Base-by-base conservation (phyloP, 306 rosid genomes). In the Coriaria nepalensis region DNA sequence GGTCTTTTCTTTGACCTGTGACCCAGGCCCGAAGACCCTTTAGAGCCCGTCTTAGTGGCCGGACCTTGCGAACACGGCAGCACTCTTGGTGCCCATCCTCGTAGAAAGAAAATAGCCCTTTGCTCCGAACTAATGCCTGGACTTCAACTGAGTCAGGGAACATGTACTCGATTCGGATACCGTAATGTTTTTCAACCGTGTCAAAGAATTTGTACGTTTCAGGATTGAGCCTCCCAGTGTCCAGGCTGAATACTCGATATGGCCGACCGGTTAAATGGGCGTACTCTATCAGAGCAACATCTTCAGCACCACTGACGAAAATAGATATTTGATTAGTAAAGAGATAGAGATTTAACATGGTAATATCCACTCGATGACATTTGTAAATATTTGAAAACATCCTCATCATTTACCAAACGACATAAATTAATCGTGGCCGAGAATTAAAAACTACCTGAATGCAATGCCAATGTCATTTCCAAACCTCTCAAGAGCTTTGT, bases 71-170 rank as follows among this genome's bases (percentile, higher is more conserved):
- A 43, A 82, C 80, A 2, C 94, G 68, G 81, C 95, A 90, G 93
- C 98, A 92, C 59, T 92, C 98, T 63, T 92, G 98, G 73, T 92
- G 98, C 33, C 98, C 98, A 34, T 92, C 98, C 78, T 92, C 93
- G 12, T 92, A 92, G 66, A 92, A 92, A 13, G 98, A 92, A 68
- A 85, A 92, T 53, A 92, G 65, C 13, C 98, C 98, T 60, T 92
- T 92, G 40, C 68, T 67, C 63, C 96, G 72, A 9, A 92, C 96
- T 60, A 87, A 76, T 20, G 79, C 98, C 76, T 92, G 96, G 73
- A 82, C 94, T 73, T 87, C 96, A 58, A 87, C 80, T 8, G 96
- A 74, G 51, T 87, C 96, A 2, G 94, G 96, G 61, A 80, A 87
- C 94, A 79, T 92, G 77, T 85, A 85, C 40, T 92, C 98, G 29